Base-by-base conservation (phyloP, 75 land plant species). In the Gnetum montanum region DNA sequence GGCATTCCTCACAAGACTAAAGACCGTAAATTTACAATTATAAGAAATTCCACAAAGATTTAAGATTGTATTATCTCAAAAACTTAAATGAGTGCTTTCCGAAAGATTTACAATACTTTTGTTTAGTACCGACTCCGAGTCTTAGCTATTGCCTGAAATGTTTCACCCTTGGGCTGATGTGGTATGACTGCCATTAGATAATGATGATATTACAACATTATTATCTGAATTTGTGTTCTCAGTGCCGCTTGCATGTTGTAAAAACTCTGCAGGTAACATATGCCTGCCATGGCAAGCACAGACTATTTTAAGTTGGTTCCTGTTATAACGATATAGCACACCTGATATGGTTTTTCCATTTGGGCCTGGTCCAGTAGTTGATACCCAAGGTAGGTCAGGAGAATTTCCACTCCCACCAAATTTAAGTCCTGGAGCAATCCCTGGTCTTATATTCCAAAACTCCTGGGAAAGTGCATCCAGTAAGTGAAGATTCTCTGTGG, bases 221-320 rank as follows among this genome's bases (percentile, higher is more conserved):
- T 75, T 79, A 35, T 82, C 78, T 40, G 58, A 31, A 40, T 36
- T 75, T 25, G 64, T 54, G 46, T 60, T 26, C 12, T 88, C 93
- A 8, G 67, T 76, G 46, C 63, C 49, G 35, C 68, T 67, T 11
- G 96, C 96, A 77, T 93, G 98, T 34, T 73, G 77, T 30, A 85
- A 68, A 53, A 93, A 93, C 62, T 93, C 98, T 41, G 72, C 76
- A 6, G 96, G 84, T 12, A 90, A 67, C 86, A 93, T 74, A 70
- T 93, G 98, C n/a, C 72, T 24, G 1, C 98, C 98, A 68, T 93
- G 98, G 67, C 98, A 93, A 41, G 98, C 98, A 73, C 98, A 93
- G 12, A 93, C 96, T 40, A 93, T 89, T 52, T 58, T 81, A 34
- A 93, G 71, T 51, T 85, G 81, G 34, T 65, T 78, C 55, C 67